Evolutionary conservation across 2,329 filamentous ascomycete species (phyloP).

Genomic region (Septoria linicola): DNA sequence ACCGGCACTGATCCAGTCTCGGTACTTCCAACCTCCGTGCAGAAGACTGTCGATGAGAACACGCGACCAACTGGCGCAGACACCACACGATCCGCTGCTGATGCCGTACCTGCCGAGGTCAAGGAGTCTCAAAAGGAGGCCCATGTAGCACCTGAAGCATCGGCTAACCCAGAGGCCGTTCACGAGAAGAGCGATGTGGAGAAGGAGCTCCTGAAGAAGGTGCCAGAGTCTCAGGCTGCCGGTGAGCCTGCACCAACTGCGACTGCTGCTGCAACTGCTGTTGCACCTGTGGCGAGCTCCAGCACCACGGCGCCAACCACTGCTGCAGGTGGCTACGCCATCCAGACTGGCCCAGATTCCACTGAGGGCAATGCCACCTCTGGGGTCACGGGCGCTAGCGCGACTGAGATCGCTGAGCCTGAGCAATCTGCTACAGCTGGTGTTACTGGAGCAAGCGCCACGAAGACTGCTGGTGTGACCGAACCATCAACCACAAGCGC

Average conservation of each 20-base stretch:
- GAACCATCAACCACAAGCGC: constrained; percentile 22
- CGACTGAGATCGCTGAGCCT: background rate
- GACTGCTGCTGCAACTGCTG: constrained; percentile 40
- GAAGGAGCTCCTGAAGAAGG: constrained; percentile 67
- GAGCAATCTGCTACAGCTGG: no score
- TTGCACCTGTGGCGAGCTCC: constrained; percentile 31
- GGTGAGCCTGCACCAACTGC: constrained; percentile 48
- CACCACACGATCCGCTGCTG: constrained; percentile 12
- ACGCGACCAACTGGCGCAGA: constrained; percentile 19
- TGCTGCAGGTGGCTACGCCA: background rate
- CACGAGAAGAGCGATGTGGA: constrained; percentile 74
- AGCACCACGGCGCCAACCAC: constrained; percentile 4
- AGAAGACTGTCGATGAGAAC: constrained; percentile 45
- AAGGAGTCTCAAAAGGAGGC: constrained; percentile 34
- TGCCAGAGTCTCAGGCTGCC: constrained; percentile 41
- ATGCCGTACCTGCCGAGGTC: constrained; percentile 33
- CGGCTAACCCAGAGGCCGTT: constrained; percentile 66
- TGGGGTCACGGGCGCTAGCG: background rate
- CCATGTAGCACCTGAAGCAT: constrained; percentile 64
- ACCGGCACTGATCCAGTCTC: constrained; percentile 52
- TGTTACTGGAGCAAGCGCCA: no score
- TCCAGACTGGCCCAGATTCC: background rate
- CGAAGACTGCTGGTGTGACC: constrained; percentile 23
- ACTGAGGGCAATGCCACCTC: background rate
- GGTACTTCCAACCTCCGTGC: constrained; percentile 40